phyloP scores from a whole-genome alignment of 2,329 filamentous ascomycete species.

The Pyricularia sp. region DNA sequence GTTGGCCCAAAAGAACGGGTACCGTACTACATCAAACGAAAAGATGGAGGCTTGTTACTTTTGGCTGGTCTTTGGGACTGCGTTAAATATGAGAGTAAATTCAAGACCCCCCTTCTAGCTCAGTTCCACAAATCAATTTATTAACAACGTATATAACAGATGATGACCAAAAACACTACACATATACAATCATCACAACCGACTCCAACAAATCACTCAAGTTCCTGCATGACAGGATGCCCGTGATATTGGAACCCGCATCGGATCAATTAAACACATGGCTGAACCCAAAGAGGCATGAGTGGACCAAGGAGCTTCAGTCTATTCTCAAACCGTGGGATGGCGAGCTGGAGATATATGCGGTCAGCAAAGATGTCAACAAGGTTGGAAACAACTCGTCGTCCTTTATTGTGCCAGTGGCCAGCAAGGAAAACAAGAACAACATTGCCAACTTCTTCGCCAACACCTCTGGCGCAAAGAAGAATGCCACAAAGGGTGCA shows the following conservation, averaged over 20 bases:
- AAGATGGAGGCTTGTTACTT: constrained; percentile 76
- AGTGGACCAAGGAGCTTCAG: constrained; percentile 76
- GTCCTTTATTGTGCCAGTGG: constrained; percentile 70
- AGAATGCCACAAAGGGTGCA: background rate
- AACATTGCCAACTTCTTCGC: constrained; percentile 94
- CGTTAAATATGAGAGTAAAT: constrained; percentile 64
- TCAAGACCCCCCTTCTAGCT: too few species aligned
- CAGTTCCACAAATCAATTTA: background rate
- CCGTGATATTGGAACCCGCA: constrained; percentile 74
- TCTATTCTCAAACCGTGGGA: constrained; percentile 67
- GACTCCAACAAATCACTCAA: constrained; percentile 71
- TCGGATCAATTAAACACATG: constrained; percentile 62
- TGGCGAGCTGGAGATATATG: constrained; percentile 75
- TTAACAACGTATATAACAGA: constrained; percentile 21
- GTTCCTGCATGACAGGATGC: constrained; percentile 93
- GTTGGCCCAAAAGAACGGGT: constrained; percentile 67
- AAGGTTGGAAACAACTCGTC: constrained; percentile 91
- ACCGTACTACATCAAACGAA: constrained; percentile 75
- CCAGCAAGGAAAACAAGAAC: constrained; percentile 79
- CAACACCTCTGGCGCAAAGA: constrained; percentile 31
- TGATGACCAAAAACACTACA: constrained; percentile 63
- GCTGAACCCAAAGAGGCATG: constrained; percentile 63
- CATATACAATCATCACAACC: constrained; percentile 92
- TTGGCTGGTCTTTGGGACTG: constrained; percentile 91
- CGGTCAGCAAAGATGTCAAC: constrained; percentile 79